phyloP scores from a whole-genome alignment of 192 early-diverging fungal species.

The Irineochytrium annulatum region DNA sequence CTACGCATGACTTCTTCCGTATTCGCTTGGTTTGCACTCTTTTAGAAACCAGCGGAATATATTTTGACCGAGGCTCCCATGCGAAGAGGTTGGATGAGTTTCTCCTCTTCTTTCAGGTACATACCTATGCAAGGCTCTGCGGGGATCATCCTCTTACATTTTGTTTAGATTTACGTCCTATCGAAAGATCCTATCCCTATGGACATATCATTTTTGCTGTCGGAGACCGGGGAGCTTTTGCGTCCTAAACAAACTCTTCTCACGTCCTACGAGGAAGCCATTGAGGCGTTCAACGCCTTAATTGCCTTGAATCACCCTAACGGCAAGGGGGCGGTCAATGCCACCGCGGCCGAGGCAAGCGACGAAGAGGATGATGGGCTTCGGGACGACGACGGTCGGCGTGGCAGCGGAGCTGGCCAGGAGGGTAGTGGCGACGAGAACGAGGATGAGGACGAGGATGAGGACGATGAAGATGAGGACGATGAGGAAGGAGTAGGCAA shows the following conservation, averaged over 20 bases:
- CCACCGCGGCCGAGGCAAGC: constrained; percentile 39
- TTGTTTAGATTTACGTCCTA: constrained; percentile 72
- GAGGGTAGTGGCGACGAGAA: constrained; percentile 40
- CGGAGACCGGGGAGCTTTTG: constrained; percentile 66
- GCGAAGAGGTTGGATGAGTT: constrained; percentile 70
- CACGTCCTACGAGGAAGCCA: constrained; percentile 77
- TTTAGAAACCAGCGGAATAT: constrained; percentile 82
- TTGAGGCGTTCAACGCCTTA: constrained; percentile 57
- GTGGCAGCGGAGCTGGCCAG: not conserved
- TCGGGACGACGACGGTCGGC: not conserved
- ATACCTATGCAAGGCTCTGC: not conserved
- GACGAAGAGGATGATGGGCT: constrained; percentile 37
- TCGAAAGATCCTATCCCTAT: constrained; percentile 77
- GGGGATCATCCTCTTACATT: not conserved
- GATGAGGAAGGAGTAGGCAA: constrained; percentile 23
- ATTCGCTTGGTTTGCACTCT: constrained; percentile 81
- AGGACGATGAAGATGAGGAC: constrained; percentile 35
- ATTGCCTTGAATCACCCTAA: constrained; percentile 19
- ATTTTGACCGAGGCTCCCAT: constrained; percentile 64
- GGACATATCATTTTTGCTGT: constrained; percentile 84
- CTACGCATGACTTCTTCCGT: constrained; percentile 87
- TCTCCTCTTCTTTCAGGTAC: constrained; percentile 75
- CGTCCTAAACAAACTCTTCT: constrained; percentile 59
- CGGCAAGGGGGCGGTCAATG: constrained; percentile 41
- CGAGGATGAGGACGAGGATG: constrained; percentile 40